phyloP scores from a whole-genome alignment of 2,329 filamentous ascomycete species.

The Pseudogymnoascus sp. region DNA sequence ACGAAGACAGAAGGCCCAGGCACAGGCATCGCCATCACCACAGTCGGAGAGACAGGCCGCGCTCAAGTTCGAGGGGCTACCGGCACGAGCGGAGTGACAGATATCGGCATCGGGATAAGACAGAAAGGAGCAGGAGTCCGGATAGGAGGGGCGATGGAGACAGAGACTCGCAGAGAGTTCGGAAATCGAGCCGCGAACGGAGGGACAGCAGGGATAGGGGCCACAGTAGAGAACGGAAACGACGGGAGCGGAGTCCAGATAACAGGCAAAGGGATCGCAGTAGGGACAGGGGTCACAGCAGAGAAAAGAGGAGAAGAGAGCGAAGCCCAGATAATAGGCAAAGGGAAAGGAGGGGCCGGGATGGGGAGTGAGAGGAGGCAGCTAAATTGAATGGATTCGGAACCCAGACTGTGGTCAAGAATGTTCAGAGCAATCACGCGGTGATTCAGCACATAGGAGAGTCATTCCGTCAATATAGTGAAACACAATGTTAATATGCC shows the following conservation, averaged over 20 bases:
- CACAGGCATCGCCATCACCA: slow-evolving; percentile 27
- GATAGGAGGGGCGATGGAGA: slow-evolving; percentile 17
- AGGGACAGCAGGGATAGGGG: slow-evolving; percentile 24
- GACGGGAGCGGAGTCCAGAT: not conserved
- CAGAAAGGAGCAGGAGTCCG: slow-evolving; percentile 24
- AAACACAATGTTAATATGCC: not conserved
- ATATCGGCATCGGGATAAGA: slow-evolving; percentile 19
- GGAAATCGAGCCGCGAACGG: slow-evolving; percentile 23
- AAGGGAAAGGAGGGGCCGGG: not conserved
- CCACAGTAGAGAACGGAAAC: slow-evolving; percentile 23
- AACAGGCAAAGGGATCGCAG: not conserved
- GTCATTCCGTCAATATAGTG: not conserved
- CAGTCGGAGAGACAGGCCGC: slow-evolving; percentile 22
- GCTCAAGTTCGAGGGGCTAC: slow-evolving; percentile 21
- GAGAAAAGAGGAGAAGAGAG: not conserved
- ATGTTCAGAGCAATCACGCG: not conserved
- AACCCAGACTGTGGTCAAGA: too few species aligned
- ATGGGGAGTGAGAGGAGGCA: not conserved
- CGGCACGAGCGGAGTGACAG: slow-evolving; percentile 17
- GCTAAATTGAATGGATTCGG: not conserved
- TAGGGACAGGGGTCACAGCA: not conserved
- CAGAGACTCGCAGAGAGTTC: slow-evolving; percentile 6
- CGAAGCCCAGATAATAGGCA: not conserved
- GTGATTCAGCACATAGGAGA: not conserved
- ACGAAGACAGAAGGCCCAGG: slow-evolving; percentile 19